A percentile compares a stretch with the other conserved stretches of the same genome.
phyloP scores from a whole-genome alignment of 176 grass and related monocot species.

The Oryza coarctata region DNA sequence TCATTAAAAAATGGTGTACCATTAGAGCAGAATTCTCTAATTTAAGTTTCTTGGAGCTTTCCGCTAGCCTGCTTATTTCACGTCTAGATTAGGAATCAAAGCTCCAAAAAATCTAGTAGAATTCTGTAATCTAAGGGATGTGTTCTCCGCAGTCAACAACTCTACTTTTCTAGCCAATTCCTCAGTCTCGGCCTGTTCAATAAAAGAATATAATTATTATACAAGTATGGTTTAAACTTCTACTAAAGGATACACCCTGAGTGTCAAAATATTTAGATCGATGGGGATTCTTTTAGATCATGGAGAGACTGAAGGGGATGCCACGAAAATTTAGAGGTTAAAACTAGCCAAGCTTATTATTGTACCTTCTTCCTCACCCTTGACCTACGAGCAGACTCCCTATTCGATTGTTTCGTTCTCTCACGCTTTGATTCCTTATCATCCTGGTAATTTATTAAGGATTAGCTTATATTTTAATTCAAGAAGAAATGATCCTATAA shows the following conservation, averaged over 20 bases:
- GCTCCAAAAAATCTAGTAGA: too few relatives aligned
- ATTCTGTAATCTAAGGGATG: too few relatives aligned
- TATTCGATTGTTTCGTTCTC: constrained; percentile 75
- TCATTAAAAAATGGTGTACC: constrained; percentile 37
- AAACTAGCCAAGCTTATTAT: background rate
- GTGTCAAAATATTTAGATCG: background rate
- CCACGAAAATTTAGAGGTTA: background rate
- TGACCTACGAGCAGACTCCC: constrained; percentile 84
- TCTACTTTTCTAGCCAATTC: constrained; percentile 64
- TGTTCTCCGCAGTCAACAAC: constrained; percentile 57
- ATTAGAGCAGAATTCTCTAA: constrained; percentile 63
- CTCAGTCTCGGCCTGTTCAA: constrained; percentile 67
- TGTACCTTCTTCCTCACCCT: constrained; percentile 86
- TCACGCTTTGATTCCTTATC: constrained; percentile 68
- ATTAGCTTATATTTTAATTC: background rate
- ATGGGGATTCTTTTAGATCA: background rate
- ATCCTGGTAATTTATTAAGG: constrained; percentile 48
- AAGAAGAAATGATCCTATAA: background rate
- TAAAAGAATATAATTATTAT: background rate
- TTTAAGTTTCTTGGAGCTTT: constrained; percentile 61
- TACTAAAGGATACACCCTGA: background rate
- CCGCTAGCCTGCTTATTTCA: constrained; percentile 63
- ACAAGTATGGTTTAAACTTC: background rate
- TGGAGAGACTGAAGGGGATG: too few relatives aligned
- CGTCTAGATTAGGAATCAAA: too few relatives aligned